Base-by-base conservation (phyloP, 2,329 filamentous ascomycete species). In the Penicillium glabrum region DNA sequence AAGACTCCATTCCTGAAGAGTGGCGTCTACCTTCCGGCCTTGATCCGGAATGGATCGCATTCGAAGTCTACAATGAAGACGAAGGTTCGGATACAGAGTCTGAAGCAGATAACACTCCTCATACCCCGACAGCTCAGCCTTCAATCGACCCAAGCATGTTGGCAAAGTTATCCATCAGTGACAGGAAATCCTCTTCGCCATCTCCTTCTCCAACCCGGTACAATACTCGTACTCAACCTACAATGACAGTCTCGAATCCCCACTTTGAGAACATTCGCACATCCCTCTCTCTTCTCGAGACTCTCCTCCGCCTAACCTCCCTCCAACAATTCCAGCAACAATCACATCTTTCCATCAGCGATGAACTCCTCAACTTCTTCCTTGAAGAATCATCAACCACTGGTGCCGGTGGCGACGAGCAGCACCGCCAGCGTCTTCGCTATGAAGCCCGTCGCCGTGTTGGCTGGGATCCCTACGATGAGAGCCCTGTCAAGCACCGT, bases 291-390 rank as follows among this genome's bases (percentile, higher is more conserved):
- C 83, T 96, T 9, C 84, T 97, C 53, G 93, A 97, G 73, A 95
- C 93, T 80, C 80, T 96, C 31, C 84, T 96, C 46, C 90, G 93
- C 43, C 83, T 97, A 46, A 88, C 89, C 5, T 91, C 91, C 23
- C 83, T 96, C 14, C 93, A 96, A 70, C 91, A 96, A 77, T 96
- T 95, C 72, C 90, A 96, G 70, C 93, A 97, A 79, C 84, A 86
- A 41, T 92, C 90, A 0, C 92, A 96, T 67, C 83, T 96, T n/a
- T 85, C 91, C 7, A 95, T 96, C 59, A 90, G 90, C 1, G 93
- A 97, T 70, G 90, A 96, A 66, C 85, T 96, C 2, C 80, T 96
- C 41, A 91, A 89, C 51, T 96, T 96, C 77, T 97, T 96, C 76
- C 80, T 97, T 9, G 83, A 85, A 60, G 87, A 89, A 65, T 84